A percentile compares a stretch with the other conserved stretches of the same genome.
phyloP scores from a whole-genome alignment of 2,329 filamentous ascomycete species.

The Diaporthe batatas region DNA sequence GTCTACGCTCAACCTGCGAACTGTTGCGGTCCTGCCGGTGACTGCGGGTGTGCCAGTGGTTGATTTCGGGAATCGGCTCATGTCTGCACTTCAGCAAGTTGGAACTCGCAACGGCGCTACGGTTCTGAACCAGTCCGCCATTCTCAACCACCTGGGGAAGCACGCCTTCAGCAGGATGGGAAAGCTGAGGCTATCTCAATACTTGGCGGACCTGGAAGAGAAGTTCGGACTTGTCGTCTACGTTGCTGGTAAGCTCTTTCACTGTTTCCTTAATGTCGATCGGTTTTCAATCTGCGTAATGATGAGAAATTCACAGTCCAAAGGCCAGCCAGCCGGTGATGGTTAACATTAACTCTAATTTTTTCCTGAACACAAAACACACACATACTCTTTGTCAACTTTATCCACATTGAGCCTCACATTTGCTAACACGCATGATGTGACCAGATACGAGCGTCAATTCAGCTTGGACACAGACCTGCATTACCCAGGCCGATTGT shows the following conservation, averaged over 20 bases:
- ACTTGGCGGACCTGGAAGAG: constrained; percentile 95
- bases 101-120: constrained; percentile 91
- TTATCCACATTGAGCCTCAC: neutral
- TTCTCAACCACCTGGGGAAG: constrained; percentile 92
- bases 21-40: constrained; percentile 91
- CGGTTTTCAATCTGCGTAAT: constrained; percentile 49
- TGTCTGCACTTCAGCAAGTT: constrained; percentile 90
- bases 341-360: constrained; percentile 74
- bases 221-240: constrained; percentile 97
- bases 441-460: constrained; percentile 90
- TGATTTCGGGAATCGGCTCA: constrained; percentile 90
- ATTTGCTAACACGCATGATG: constrained; percentile 39
- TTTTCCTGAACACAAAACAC: constrained; percentile 68
- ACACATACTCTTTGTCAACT: constrained; percentile 33
- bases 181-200: constrained; percentile 94
- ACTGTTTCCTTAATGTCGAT: constrained; percentile 24
- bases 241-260: constrained; percentile 75
- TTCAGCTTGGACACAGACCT: constrained; percentile 97
- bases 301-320: constrained; percentile 66
- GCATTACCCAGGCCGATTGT: constrained; percentile 96
- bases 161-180: constrained; percentile 98
- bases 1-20: constrained; percentile 91
- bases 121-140: constrained; percentile 91
- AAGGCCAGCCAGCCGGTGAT: constrained; percentile 66
- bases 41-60: constrained; percentile 93